Evolutionary conservation across 805 yeast genomes (phyloP), one percentile per base, ranked within the genome.

Genomic region (Myxozyma sirexii): DNA sequence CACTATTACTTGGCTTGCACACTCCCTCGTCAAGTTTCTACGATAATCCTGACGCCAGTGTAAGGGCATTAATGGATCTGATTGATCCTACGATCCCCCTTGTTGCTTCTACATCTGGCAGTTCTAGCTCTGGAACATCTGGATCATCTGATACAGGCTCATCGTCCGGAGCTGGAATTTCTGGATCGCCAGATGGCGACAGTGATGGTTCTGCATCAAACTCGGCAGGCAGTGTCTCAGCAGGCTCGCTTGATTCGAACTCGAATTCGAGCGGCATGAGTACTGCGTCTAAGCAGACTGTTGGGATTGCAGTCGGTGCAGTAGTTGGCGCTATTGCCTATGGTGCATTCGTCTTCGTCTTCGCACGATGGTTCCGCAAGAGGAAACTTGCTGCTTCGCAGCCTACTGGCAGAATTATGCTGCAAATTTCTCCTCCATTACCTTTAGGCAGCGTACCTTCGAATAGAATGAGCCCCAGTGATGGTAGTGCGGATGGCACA

Each of bases 221-320:
- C 17, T 48, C 61, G 10, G 51, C 52, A 10, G 56, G 24, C 4
- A 39, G 46, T 38, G 26, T 35, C 12, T 60, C 63, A 15, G 56
- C 63, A 6, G 77, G 76, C 6, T 73, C 77, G 39, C 64, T 73
- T 4, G 77, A 75, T 61, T 61, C 67, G 10, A 38, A 31, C 23
- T 50, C 65, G 6, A 68, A 69, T 19, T 47, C 59, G 19, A 37
- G 59, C 4, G 52, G 31, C 10, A 52, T 72, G 4, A 65, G 73
- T 3, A 69, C 72, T 39, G 71, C 74, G 57, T 75, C 75, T 60
- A 75, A 76, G 47, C 80, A 80, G 62, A 80, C 89, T 24, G 86
- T 88, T 26, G 97, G 96, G 38, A 82, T 91, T 54, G 85, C 93
- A 13, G 80, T 90, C 42, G 97, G 97, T 48, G 84, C 96, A 5